phyloP scores from a whole-genome alignment of 139 green algal genomes.

The Coccomyxa sp. region DNA sequence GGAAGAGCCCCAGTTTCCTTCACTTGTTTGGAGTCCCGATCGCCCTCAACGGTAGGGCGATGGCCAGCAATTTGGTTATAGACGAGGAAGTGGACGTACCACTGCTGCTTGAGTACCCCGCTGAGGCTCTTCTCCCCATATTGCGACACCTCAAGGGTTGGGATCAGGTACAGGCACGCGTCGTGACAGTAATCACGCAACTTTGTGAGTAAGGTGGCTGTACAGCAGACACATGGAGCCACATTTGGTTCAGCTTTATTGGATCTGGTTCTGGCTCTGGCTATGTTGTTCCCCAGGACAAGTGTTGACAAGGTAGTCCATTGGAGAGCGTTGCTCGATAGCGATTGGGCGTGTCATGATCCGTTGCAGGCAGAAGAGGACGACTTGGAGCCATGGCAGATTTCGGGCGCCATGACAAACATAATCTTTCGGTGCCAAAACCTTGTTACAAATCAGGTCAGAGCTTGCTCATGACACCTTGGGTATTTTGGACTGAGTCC shows the following conservation, averaged over 20 bases:
- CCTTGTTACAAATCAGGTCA: not conserved
- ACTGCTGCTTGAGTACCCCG: conserved; percentile 4
- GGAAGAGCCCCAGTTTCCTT: too few relatives aligned
- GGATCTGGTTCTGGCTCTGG: not conserved
- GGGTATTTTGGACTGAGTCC: too few relatives aligned
- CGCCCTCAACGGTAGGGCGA: too few relatives aligned
- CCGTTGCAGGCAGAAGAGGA: conserved; percentile 7
- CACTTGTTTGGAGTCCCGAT: too few relatives aligned
- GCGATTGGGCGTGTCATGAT: not conserved
- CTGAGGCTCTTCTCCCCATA: conserved; percentile 21
- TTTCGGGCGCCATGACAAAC: conserved; percentile 63
- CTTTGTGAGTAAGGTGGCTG: not conserved
- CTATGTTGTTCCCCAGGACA: not conserved
- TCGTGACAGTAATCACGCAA: not conserved
- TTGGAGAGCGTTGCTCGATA: not conserved
- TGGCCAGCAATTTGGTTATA: not conserved
- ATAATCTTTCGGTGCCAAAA: conserved; percentile 41
- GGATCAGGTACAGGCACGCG: conserved; percentile 17
- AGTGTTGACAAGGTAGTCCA: not conserved
- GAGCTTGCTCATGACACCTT: not conserved
- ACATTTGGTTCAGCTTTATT: not conserved
- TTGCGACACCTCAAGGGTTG: conserved; percentile 23
- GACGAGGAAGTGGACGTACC: not conserved
- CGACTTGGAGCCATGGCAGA: conserved; percentile 19
- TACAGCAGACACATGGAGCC: not conserved